phyloP scores from a whole-genome alignment of 129 eudicot species.

The Flaveria robusta region DNA sequence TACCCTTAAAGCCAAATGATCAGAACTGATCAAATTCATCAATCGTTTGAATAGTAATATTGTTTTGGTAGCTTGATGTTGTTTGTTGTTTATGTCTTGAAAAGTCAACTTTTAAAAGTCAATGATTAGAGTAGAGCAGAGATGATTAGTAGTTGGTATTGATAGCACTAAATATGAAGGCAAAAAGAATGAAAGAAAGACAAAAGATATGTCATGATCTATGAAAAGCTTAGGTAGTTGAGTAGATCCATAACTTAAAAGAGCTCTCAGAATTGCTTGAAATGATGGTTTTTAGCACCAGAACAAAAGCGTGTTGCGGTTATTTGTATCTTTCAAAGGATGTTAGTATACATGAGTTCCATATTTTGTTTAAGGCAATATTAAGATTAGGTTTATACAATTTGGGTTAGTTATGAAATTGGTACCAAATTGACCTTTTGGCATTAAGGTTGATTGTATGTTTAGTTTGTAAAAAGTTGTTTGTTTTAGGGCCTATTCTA shows the following conservation, averaged over 20 bases:
- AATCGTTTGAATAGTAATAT: too few species aligned
- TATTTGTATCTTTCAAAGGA: constrained; percentile 1
- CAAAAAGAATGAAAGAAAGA: constrained; percentile 8
- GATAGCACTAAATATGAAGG: not conserved
- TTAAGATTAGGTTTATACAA: not conserved
- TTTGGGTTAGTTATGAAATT: not conserved
- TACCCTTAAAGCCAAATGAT: too few species aligned
- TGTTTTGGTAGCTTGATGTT: not conserved
- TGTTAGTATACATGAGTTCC: not conserved
- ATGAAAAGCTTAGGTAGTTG: too few species aligned
- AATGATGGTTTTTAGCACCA: not conserved
- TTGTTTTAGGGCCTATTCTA: not conserved
- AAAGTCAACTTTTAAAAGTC: constrained; percentile 26
- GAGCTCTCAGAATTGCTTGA: not conserved
- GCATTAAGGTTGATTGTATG: not conserved
- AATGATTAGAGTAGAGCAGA: constrained; percentile 9
- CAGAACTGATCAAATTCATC: not conserved
- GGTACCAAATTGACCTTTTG: not conserved
- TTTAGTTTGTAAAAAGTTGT: not conserved
- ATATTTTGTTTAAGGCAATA: not conserved
- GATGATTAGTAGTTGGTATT: constrained; percentile 1
- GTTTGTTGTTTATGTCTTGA: constrained; percentile 1
- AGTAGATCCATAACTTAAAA: too few species aligned
- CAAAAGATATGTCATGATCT: not conserved
- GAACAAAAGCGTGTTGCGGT: not conserved